Percentiles rank a stretch among this genome's conserved stretches.
Conservation (phyloP, 768 basidiomycete genomes). For the Coprinopsis cinerea region DNA sequence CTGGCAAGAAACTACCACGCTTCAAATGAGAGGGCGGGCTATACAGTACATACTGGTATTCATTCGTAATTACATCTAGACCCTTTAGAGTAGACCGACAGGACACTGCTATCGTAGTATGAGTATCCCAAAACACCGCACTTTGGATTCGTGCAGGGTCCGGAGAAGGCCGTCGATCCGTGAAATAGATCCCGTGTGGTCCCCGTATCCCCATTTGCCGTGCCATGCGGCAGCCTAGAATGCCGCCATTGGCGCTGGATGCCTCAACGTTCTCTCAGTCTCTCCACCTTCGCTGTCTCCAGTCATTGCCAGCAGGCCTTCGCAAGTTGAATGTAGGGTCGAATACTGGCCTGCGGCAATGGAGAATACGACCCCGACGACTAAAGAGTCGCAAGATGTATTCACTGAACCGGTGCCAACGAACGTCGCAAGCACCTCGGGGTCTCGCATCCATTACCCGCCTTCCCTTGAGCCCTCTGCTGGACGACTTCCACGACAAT, state of each 20-base stretch:
- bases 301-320: neutral
- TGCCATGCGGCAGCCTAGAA: neutral
- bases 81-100: too few species aligned
- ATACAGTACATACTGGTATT: too few species aligned
- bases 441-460: slow-evolving; percentile 19
- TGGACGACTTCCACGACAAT: slow-evolving; percentile 16
- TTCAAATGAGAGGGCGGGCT: slow-evolving; percentile 22
- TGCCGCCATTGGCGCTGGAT: too few species aligned
- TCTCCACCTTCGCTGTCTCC: neutral
- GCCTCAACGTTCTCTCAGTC: too few species aligned
- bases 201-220: slow-evolving; percentile 6
- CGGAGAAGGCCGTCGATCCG: neutral
- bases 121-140: too few species aligned
- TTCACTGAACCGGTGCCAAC: slow-evolving; percentile 15
- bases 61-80: too few species aligned
- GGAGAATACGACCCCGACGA: slow-evolving; percentile 15
- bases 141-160: too few species aligned
- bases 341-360: slow-evolving; percentile 7
- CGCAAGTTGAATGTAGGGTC: neutral
- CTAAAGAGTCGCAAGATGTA: slow-evolving; percentile 18
- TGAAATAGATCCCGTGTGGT: neutral
- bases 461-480: slow-evolving; percentile 15
- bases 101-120: too few species aligned
- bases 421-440: slow-evolving; percentile 11
- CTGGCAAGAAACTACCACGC: slow-evolving; percentile 54